Base-by-base conservation (phyloP, 495 filamentous ascomycete species). In the Delitschia confertaspora region DNA sequence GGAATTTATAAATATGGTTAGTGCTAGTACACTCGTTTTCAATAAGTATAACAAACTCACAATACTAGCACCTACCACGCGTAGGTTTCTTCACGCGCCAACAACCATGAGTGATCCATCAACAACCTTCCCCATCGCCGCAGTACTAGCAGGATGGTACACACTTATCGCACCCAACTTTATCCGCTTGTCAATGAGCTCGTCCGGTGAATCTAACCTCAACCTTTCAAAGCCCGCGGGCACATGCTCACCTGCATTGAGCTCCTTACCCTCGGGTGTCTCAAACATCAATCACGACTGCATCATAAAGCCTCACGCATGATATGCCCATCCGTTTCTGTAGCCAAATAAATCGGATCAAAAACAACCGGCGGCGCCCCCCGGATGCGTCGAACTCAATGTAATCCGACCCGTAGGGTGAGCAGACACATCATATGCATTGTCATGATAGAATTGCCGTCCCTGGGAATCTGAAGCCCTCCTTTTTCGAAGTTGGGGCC, bases 351-450 rank as follows among this genome's bases (percentile, higher is more conserved):
- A 20, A 66, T 69, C 0, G 78, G 75, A 51, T 82, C 69, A 49
- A 81, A 77, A 0, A 69, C 44, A 0, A 78, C 69, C 17, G 72
- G 67, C 17, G 72, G 67, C 7, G 62, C n/a, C 74, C 2, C 56
- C 43, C 0, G 77, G 76, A 57, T 82, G 59, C 0, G 67, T 59
- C 0, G 75, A 79, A 23, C 69, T 64, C 14, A 85, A 64, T 0
- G 57, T 67, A 1, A 80, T 70, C 10, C 66, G 24, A 81, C 81
- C 2, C 58, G 57, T 58, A 39, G 67, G 37, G 53, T 65, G 61
- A 35, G 66, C 53, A 42, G 20, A 37, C 62, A 23, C 33, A 36
- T 44, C 40, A 54, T 47, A 18, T 29, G 37, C 18, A 22, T 40
- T 38, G 64, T 67, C 47, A 58, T 52, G 25, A 71, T 51, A 18